These are phyloP conservation scores for Ilyonectria mors-panacis DNA, from an alignment of 2,329 filamentous ascomycete species.

Conservation along the genomic window DNA sequence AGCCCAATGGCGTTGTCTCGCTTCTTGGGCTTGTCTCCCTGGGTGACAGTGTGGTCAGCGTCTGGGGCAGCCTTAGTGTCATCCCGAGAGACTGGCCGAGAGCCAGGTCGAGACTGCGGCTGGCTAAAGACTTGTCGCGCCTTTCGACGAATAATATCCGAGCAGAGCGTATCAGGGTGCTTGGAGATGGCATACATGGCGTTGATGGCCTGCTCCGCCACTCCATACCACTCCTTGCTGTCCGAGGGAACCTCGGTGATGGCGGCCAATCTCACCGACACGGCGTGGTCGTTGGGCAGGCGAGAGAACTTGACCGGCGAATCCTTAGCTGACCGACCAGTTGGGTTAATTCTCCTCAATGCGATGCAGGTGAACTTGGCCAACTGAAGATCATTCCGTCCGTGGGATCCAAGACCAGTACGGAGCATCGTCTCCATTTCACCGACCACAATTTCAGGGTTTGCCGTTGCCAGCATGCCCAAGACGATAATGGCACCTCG, in stretches of 20 bases:
- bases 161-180: constrained; percentile 93
- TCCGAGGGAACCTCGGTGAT: constrained; percentile 90
- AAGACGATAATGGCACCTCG: constrained; percentile 95
- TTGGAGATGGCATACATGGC: constrained; percentile 96
- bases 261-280: constrained; percentile 83
- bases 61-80: constrained; percentile 57
- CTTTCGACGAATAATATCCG: constrained; percentile 89
- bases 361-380: constrained; percentile 98
- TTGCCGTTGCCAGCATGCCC: constrained; percentile 95
- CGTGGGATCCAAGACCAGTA: constrained; percentile 87
- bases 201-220: constrained; percentile 95
- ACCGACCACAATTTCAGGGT: constrained; percentile 91
- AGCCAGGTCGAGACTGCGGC: constrained; percentile 55
- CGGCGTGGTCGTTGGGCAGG: constrained; percentile 91
- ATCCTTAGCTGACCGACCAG: constrained; percentile 83
- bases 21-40: constrained; percentile 63
- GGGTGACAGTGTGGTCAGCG: constrained; percentile 53
- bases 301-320: constrained; percentile 79
- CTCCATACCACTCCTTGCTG: constrained; percentile 95
- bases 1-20: constrained; percentile 81
- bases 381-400: constrained; percentile 85
- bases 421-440: constrained; percentile 96
- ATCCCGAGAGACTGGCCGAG: constrained; percentile 63
- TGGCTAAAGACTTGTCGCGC: constrained; percentile 83
- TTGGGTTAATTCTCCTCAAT: constrained; percentile 89